Conservation (phyloP, 306 rosid species). For the Vicia sativa region DNA sequence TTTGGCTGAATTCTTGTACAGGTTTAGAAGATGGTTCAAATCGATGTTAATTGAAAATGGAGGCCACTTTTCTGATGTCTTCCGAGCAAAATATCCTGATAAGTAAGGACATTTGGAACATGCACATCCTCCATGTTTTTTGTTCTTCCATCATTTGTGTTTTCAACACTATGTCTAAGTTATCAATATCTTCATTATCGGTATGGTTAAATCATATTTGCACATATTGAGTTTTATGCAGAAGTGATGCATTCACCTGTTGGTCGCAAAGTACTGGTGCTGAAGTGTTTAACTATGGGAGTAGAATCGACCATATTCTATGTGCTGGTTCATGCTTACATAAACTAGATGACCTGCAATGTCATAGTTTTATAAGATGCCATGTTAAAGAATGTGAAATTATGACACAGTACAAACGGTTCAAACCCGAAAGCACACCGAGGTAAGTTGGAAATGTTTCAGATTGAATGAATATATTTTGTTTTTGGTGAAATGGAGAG, state of each 20-base stretch:
- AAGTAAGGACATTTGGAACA: slow-evolving; percentile 45
- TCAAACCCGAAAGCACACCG: slow-evolving; percentile 73
- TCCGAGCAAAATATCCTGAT: slow-evolving; percentile 81
- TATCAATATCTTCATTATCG: slow-evolving; percentile 14
- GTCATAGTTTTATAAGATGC: slow-evolving; percentile 70
- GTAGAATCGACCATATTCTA: slow-evolving; percentile 89
- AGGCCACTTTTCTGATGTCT: slow-evolving; percentile 76
- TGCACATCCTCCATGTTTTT: slow-evolving; percentile 16
- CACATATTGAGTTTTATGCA: slow-evolving; percentile 41
- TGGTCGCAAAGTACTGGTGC: slow-evolving; percentile 95
- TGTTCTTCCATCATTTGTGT: not conserved
- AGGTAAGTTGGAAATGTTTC: slow-evolving; percentile 52
- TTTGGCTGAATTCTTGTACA: slow-evolving; percentile 42
- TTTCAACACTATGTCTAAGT: slow-evolving; percentile 21
- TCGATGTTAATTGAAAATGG: slow-evolving; percentile 66
- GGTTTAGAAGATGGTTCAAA: slow-evolving; percentile 92
- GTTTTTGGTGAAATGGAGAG: no score
- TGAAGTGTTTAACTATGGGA: slow-evolving; percentile 87
- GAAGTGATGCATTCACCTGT: slow-evolving; percentile 85
- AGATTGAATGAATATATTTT: not conserved
- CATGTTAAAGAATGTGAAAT: slow-evolving; percentile 88
- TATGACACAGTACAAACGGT: slow-evolving; percentile 79
- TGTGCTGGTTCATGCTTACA: slow-evolving; percentile 85
- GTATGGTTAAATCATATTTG: slow-evolving; percentile 16
- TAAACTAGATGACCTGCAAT: slow-evolving; percentile 57